Evolutionary conservation across 306 rosid genomes (phyloP), one percentile per base, ranked within the genome.

Genomic region (Pyrus communis): DNA sequence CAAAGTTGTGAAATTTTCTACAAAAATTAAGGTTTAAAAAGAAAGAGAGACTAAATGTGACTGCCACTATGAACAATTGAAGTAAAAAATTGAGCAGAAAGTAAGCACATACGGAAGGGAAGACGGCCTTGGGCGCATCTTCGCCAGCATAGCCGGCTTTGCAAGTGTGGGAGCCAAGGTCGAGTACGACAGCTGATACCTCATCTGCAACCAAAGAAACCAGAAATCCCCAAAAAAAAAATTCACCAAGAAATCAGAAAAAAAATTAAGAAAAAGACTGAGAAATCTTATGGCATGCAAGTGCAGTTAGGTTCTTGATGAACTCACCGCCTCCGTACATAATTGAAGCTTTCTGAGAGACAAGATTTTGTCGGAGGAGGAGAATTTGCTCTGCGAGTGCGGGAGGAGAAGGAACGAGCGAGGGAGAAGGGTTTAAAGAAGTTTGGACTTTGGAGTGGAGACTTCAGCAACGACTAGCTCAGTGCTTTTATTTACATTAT

Each of bases 101-200:
- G 33, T 2, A 66, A 33, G 49, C 40, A 70, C 96, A 74, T 81
- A 95, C 99, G 14, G 99, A 90, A 13, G 97, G 98, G 80, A 95
- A 95, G 67, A 95, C 98, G 35, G 99, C 99, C 85, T 95, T 92
- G 45, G 99, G 99, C 27, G 93, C 98, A 88, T 95, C 99, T 82
- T 95, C 99, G 46, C 99, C 99, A 2, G 99, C 99, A 62, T 91
- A 91, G 81, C 98, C 99, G 28, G 98, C 99, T 82, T 95, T 95
- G 85, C 98, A 95, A 6, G 98, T 95, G 86, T 92, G 99, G 43
- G 98, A 91, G 51, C 99, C 99, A 77, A 92, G 78, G 85, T 95
- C 99, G 79, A 95, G 43, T 33, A 95, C 97, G 30, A 95, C 86
- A 55, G 99, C 99, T 27, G 99, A 95, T 17, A 92, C 99, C 85